These are phyloP conservation scores for Zoysia pacifica DNA, from an alignment of 176 grass and related monocot species.

Conservation along the genomic window DNA sequence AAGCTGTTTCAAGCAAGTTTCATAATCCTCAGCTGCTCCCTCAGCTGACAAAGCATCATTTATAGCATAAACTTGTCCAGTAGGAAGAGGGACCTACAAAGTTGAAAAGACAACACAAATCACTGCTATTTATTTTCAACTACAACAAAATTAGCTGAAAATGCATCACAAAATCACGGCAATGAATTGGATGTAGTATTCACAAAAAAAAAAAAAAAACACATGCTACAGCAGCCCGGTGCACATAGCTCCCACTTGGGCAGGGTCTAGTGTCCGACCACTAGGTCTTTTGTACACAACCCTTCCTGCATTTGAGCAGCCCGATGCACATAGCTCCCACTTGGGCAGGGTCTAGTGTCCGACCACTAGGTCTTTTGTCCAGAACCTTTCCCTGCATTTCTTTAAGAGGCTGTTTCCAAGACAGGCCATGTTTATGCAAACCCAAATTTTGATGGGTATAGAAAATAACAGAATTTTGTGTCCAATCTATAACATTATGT, in stretches of 20 bases:
- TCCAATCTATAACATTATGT: background rate
- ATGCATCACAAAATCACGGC: background rate
- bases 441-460: background rate
- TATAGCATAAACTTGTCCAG: conserved; percentile 85
- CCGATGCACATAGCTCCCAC: too few relatives aligned
- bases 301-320: background rate
- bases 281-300: too few relatives aligned
- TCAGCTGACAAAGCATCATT: conserved; percentile 90
- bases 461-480: background rate
- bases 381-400: too few relatives aligned
- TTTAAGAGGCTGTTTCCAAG: too few relatives aligned
- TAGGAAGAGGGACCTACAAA: conserved; percentile 77
- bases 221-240: too few relatives aligned
- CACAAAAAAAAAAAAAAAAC: too few relatives aligned
- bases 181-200: too few relatives aligned
- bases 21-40: conserved; percentile 86
- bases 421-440: background rate
- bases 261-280: too few relatives aligned
- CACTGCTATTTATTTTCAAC: background rate
- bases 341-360: too few relatives aligned
- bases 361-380: too few relatives aligned
- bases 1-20: conserved; percentile 75
- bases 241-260: too few relatives aligned
- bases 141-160: background rate
- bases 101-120: conserved; percentile 21